Conservation (phyloP, 1,284 basidiomycete genomes). For the Ustilago lituana region DNA sequence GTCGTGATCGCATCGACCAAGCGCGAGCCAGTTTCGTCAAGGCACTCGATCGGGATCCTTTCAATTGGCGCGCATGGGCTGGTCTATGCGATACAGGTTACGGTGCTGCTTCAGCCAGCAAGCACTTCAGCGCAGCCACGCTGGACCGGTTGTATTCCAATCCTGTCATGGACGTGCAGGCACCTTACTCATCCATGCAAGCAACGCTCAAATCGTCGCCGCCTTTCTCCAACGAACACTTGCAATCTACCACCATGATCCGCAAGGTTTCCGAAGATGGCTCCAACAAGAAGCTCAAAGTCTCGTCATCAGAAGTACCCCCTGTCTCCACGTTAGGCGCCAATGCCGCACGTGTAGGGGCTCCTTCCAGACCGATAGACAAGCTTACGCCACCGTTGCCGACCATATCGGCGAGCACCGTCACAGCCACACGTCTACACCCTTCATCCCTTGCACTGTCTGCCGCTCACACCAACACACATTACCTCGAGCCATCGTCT, state of each 20-base stretch:
- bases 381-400: constrained; percentile 30
- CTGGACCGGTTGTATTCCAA: constrained; percentile 26
- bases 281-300: constrained; percentile 45
- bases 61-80: constrained; percentile 61
- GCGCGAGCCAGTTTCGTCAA: constrained; percentile 40
- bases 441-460: constrained; percentile 32
- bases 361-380: constrained; percentile 15
- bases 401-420: constrained; percentile 34
- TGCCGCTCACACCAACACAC: constrained; percentile 34
- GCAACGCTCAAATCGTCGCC: constrained; percentile 13
- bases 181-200: constrained; percentile 17
- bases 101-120: constrained; percentile 12
- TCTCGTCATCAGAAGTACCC: constrained; percentile 30
- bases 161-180: constrained; percentile 15
- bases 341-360: constrained; percentile 5
- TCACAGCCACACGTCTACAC: constrained; percentile 35
- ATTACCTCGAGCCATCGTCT: constrained; percentile 14
- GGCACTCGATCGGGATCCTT: constrained; percentile 49
- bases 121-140: constrained; percentile 11
- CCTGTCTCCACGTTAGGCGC: constrained; percentile 18
- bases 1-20: constrained; percentile 37
- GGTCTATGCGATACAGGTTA: constrained; percentile 57
- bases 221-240: constrained; percentile 13
- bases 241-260: constrained; percentile 13
- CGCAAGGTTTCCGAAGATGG: constrained; percentile 45